These are phyloP conservation scores for Aegilops umbellulata DNA, from an alignment of 176 grass and related monocot species.

Conservation along the genomic window DNA sequence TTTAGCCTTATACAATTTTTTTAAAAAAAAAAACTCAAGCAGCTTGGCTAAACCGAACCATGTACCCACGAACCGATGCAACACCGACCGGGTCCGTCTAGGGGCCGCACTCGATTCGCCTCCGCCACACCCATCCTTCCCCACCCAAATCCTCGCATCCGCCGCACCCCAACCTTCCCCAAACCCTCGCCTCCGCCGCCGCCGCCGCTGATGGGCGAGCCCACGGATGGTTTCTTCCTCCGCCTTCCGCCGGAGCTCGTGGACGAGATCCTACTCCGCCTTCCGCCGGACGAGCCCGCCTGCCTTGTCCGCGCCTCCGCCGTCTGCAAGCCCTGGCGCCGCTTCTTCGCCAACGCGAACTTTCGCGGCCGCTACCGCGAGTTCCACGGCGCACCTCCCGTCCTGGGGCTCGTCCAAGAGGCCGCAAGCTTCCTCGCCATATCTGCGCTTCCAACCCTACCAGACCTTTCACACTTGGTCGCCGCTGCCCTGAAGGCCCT, in stretches of 20 bases:
- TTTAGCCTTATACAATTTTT: too few species aligned
- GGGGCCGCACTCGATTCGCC: too few species aligned
- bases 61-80: too few species aligned
- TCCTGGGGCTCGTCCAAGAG: background rate
- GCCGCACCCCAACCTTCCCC: too few species aligned
- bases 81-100: too few species aligned
- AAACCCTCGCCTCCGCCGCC: background rate
- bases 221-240: background rate
- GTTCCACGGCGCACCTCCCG: background rate
- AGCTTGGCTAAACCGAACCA: too few species aligned
- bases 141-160: too few species aligned
- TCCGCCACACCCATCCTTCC: too few species aligned
- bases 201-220: background rate
- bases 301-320: background rate
- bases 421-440: background rate
- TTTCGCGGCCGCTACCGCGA: slow-evolving; percentile 19
- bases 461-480: too few species aligned
- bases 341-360: background rate
- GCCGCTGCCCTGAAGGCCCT: background rate
- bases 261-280: background rate
- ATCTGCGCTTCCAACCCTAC: background rate
- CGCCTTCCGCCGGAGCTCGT: background rate
- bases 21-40: too few species aligned
- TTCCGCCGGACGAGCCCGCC: background rate
- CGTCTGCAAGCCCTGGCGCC: background rate